These are phyloP conservation scores for Sphagnum tenellum DNA, from an alignment of 225 moss, liverwort and hornwort species.

Conservation along the genomic window DNA sequence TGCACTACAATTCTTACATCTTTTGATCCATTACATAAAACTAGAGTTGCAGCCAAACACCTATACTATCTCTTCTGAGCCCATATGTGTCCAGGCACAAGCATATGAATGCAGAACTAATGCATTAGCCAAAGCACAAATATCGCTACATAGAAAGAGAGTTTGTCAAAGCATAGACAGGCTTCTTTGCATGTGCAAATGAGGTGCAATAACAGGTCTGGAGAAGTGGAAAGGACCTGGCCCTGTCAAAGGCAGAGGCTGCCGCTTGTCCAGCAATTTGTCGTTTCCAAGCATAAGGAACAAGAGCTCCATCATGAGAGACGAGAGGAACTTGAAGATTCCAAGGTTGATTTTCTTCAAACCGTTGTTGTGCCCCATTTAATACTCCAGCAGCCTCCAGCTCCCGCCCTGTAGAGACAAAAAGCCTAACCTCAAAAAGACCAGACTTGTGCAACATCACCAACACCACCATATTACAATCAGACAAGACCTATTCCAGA, in stretches of 20 bases:
- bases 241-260: conserved; percentile 80
- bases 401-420: conserved; percentile 50
- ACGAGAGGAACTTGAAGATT: conserved; percentile 71
- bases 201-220: not conserved
- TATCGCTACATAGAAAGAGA: not conserved
- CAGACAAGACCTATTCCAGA: no score
- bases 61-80: no score
- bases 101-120: not conserved
- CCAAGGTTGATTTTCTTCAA: conserved; percentile 84
- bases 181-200: no score
- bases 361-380: conserved; percentile 63
- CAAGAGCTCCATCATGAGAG: conserved; percentile 74
- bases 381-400: conserved; percentile 72
- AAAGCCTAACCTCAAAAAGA: not conserved
- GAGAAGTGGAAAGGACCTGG: conserved; percentile 31
- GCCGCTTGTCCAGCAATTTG: conserved; percentile 95
- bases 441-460: no score
- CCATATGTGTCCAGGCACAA: not conserved
- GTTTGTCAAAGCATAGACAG: not conserved
- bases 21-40: no score
- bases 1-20: no score
- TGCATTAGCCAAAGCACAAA: not conserved
- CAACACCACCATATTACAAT: no score
- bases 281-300: conserved; percentile 91
- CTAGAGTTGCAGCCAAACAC: no score